Base-by-base conservation (phyloP, 1,139 yeast species). In the Taphrina betulina region DNA sequence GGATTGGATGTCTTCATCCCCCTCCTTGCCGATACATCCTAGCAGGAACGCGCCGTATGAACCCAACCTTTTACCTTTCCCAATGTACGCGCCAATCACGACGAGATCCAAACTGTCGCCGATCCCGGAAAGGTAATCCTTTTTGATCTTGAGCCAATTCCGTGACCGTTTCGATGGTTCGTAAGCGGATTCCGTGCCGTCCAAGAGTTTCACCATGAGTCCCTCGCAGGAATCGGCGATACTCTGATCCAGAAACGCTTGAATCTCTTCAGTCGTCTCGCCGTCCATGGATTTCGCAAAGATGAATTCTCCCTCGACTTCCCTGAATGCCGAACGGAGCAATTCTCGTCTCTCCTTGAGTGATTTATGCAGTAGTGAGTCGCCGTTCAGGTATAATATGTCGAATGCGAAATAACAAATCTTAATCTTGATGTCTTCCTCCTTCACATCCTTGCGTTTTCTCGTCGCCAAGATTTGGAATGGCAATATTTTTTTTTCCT, bases 31-130 rank as follows among this genome's bases (percentile, higher is more conserved):
- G 68, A 88, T 90, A 37, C 94, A 83, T 0, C 96, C 98, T 57
- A 94, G 74, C 36, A 92, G 71, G 66, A 88, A 92, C 2, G 97
- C 98, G 53, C 99, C 99, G 68, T 90, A 92, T 58, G 84, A 78
- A 22, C 95, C 96, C 0, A 97, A 89, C 66, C 99, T 78, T 69
- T 92, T 94, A 46, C 99, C 99, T 61, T 81, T 81, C 14, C 99
- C 99, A 63, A 81, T 79, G 68, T 88, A 92, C 0, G 95, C 98
- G 16, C 99, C 99, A 53, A 94, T 74, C 1, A 92, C 97, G 16
- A 89, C 96, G 61, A 94, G 72, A 69, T 92, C 99, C 28, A 94
- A 74, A 0, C 97, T 88, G 69, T 92, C 99, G 8, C 99, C 98
- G 2, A 90, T 90, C 28, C 96, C 96, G 2, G 85, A 86, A 53